Conservation (phyloP, 805 yeast species). For the Priceomyces haplophilus region DNA sequence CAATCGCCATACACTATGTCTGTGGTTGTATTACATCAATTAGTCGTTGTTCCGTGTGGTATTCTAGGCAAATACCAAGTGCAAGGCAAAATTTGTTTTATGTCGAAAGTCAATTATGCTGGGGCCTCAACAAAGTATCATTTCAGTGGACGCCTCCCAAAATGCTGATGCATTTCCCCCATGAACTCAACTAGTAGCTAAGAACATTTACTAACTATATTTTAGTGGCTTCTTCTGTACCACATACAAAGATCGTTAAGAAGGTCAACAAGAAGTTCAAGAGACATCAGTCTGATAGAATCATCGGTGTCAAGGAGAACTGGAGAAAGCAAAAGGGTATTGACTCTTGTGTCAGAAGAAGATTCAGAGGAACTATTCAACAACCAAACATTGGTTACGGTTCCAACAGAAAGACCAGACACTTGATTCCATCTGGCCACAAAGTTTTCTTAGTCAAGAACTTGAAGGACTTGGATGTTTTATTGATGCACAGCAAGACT, state of each 20-base stretch:
- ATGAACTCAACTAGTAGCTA: too few relatives aligned
- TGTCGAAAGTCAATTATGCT: too few relatives aligned
- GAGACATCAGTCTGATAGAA: constrained; percentile 99
- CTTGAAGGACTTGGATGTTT: constrained; percentile 88
- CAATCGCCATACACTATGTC: too few relatives aligned
- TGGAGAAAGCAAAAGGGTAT: constrained; percentile 99
- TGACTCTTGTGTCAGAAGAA: constrained; percentile 99
- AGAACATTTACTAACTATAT: constrained; percentile 22
- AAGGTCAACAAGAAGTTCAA: constrained; percentile 98
- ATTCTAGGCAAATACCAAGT: too few relatives aligned
- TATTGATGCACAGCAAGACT: constrained; percentile 95
- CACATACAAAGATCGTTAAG: constrained; percentile 99
- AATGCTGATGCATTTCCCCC: too few relatives aligned
- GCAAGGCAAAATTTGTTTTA: too few relatives aligned
- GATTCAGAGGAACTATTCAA: constrained; percentile 98
- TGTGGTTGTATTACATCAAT: too few relatives aligned
- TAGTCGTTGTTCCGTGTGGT: too few relatives aligned
- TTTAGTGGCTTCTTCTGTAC: constrained; percentile 88
- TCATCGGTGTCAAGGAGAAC: constrained; percentile 95
- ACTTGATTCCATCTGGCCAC: constrained; percentile 96
- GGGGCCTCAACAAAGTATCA: too few relatives aligned
- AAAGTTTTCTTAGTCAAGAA: constrained; percentile 92
- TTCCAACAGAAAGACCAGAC: constrained; percentile 98
- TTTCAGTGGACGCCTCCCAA: too few relatives aligned
- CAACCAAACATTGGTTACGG: constrained; percentile 99